Percentiles rank a stretch among this genome's conserved stretches.
Conservation (phyloP, 768 basidiomycete species). For the Mycena capillaripes region DNA sequence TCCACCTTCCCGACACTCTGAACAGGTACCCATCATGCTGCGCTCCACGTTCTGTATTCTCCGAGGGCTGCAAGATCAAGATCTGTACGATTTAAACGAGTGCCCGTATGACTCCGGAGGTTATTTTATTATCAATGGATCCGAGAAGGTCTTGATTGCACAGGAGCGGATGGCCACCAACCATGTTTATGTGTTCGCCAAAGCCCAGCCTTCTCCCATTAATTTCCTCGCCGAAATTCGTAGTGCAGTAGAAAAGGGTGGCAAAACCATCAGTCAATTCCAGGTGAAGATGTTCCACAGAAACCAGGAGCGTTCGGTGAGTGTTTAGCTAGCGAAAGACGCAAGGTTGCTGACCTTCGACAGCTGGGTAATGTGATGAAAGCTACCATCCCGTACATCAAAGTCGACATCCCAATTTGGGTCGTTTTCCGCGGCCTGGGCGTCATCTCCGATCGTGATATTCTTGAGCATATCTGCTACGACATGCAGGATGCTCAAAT, state of each 20-base stretch:
- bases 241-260: constrained; percentile 97
- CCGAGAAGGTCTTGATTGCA: constrained; percentile 99
- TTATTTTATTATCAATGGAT: constrained; percentile 99
- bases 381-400: constrained; percentile 97
- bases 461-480: constrained; percentile 98
- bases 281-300: constrained; percentile 98
- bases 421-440: constrained; percentile 98
- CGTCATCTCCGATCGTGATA: constrained; percentile 97
- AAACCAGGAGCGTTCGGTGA: constrained; percentile 89
- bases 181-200: constrained; percentile 99
- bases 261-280: constrained; percentile 97
- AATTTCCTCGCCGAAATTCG: constrained; percentile 97
- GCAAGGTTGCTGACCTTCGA: constrained; percentile 18
- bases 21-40: constrained; percentile 98
- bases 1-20: constrained; percentile 13
- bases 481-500: constrained; percentile 96
- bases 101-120: constrained; percentile 99
- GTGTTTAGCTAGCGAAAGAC: constrained; percentile 46
- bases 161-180: constrained; percentile 99
- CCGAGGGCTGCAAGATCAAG: constrained; percentile 80
- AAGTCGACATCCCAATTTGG: constrained; percentile 98
- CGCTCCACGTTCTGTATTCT: constrained; percentile 96
- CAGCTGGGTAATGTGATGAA: constrained; percentile 95
- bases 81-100: constrained; percentile 93
- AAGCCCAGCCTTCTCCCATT: constrained; percentile 96